These are phyloP conservation scores for Phytophthora palmivora DNA, from an alignment of 352 stramenopile genomes.

Conservation along the genomic window DNA sequence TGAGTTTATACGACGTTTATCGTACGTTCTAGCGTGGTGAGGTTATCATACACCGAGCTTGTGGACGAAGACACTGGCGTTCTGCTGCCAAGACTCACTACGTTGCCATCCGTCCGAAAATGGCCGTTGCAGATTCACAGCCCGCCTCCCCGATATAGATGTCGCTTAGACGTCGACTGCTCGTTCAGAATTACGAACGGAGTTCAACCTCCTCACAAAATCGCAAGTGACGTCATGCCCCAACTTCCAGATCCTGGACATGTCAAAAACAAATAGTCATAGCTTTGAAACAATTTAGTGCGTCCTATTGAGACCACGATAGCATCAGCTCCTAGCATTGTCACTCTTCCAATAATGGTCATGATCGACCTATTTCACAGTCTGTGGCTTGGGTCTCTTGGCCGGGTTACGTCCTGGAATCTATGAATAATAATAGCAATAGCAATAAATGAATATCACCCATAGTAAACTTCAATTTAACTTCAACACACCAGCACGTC, in stretches of 20 bases:
- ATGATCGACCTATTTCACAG: slow-evolving; percentile 24
- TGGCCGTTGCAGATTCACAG: neutral
- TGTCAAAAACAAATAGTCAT: neutral
- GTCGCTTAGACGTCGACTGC: slow-evolving; percentile 4
- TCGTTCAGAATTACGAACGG: neutral
- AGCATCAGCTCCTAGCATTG: slow-evolving; percentile 13
- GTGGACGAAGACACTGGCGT: slow-evolving; percentile 9
- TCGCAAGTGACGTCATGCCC: no score
- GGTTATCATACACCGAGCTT: slow-evolving; percentile 16
- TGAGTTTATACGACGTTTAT: slow-evolving; percentile 11
- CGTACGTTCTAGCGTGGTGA: neutral
- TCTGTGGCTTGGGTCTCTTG: slow-evolving; percentile 60
- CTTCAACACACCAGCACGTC: slow-evolving; percentile 57
- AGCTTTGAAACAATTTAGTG: neutral
- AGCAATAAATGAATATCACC: neutral
- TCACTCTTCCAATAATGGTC: neutral
- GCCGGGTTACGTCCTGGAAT: slow-evolving; percentile 61
- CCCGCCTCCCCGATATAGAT: neutral
- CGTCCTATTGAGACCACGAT: neutral
- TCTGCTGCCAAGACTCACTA: neutral
- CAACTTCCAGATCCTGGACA: neutral
- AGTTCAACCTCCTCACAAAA: neutral
- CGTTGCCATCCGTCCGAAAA: slow-evolving; percentile 4
- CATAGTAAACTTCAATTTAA: neutral
- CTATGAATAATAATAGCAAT: slow-evolving; percentile 31